Percentiles rank a stretch among this genome's conserved stretches.
phyloP scores from a whole-genome alignment of 164 flowering plant species.

The Umbellularia californica region DNA sequence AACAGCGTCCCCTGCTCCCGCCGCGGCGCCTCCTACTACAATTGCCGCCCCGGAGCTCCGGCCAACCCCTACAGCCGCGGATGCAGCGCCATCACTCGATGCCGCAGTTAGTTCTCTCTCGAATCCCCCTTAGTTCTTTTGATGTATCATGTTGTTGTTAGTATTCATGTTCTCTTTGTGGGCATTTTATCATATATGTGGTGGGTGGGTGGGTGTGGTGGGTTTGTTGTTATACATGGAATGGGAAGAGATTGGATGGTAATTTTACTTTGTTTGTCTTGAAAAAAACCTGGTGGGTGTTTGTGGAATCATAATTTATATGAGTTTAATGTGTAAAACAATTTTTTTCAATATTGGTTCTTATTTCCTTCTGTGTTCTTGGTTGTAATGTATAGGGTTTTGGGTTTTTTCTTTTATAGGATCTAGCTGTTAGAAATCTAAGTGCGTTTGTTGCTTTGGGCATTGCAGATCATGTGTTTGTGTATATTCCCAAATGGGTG shows the following conservation, averaged over 20 bases:
- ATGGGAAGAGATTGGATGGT: neutral
- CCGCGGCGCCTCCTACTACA: constrained; percentile 88
- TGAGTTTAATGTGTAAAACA: constrained; percentile 1
- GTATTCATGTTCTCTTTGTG: neutral
- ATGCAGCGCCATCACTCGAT: constrained; percentile 73
- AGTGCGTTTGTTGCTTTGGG: too few relatives aligned
- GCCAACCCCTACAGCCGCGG: constrained; percentile 86
- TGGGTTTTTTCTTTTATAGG: too few relatives aligned
- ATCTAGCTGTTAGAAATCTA: too few relatives aligned
- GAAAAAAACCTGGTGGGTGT: neutral
- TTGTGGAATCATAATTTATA: neutral
- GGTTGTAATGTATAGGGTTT: too few relatives aligned
- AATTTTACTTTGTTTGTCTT: neutral
- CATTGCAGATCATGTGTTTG: too few relatives aligned
- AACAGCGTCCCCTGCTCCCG: constrained; percentile 82
- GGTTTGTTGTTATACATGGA: neutral
- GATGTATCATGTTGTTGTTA: too few relatives aligned
- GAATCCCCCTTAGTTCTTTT: too few relatives aligned
- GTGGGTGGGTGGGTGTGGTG: neutral
- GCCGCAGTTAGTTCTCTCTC: constrained; percentile 39
- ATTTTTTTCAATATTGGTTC: neutral
- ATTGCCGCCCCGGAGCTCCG: constrained; percentile 69
- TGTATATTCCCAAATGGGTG: too few relatives aligned
- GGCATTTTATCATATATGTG: neutral
- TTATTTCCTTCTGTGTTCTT: too few relatives aligned